phyloP scores from a whole-genome alignment of 805 yeast species.

The Lachancea meyersii region DNA sequence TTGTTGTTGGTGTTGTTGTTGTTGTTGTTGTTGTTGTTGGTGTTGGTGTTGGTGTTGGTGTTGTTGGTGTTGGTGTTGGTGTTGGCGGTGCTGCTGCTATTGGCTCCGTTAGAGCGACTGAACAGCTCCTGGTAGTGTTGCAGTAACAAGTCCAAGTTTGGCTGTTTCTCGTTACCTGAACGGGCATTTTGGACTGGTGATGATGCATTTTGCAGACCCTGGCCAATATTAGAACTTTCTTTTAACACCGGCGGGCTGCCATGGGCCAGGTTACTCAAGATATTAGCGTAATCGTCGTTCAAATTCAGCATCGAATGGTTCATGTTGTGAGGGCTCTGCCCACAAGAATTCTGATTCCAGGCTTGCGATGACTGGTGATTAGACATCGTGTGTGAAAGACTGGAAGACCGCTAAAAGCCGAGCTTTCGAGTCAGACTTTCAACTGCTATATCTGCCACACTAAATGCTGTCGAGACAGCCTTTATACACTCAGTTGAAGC shows the following conservation, averaged over 20 bases:
- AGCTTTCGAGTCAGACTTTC: not conserved
- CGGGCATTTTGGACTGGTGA: conserved; percentile 3
- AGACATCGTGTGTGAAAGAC: conserved; percentile 1
- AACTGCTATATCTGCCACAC: not conserved
- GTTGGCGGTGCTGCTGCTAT: not conserved
- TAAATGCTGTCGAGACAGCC: conserved; percentile 1
- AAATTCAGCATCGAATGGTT: conserved; percentile 21
- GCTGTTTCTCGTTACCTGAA: conserved; percentile 16
- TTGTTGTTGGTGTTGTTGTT: too few relatives aligned
- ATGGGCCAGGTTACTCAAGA: conserved; percentile 22
- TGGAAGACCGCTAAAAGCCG: not conserved
- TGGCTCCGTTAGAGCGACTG: conserved; percentile 12
- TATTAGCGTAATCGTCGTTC: conserved; percentile 24
- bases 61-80: not conserved
- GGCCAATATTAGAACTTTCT: conserved; percentile 5
- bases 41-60: too few relatives aligned
- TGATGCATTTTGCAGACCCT: conserved; percentile 3
- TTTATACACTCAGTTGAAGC: not conserved
- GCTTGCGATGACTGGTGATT: not conserved
- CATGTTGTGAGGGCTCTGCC: conserved; percentile 2
- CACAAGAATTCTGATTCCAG: conserved; percentile 6
- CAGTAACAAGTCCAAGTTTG: conserved; percentile 23
- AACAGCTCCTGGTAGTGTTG: conserved; percentile 29
- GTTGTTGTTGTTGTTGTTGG: too few relatives aligned
- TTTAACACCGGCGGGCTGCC: conserved; percentile 11